These are phyloP conservation scores for Evernia prunastri DNA, from an alignment of 495 filamentous ascomycete species.

Conservation along the genomic window DNA sequence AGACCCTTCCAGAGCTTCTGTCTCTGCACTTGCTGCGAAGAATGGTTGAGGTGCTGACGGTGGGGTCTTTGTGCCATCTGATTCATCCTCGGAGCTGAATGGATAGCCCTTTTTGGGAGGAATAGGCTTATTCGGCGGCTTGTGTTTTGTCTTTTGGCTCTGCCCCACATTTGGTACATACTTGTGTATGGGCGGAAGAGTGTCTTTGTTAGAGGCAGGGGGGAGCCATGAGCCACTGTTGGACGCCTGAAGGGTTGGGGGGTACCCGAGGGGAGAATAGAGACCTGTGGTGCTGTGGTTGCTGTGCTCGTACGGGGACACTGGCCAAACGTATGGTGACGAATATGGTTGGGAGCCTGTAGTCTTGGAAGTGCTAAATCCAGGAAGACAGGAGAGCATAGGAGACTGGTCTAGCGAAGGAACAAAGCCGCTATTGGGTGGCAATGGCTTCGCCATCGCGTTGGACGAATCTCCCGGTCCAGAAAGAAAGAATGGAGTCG, in stretches of 20 bases:
- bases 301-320: conserved; percentile 12
- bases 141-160: conserved; percentile 10
- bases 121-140: conserved; percentile 14
- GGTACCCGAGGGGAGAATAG: not conserved
- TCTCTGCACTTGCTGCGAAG: conserved; percentile 13
- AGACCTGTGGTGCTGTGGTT: conserved; percentile 9
- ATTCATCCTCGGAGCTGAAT: conserved; percentile 19
- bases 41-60: conserved; percentile 12
- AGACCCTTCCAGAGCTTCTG: conserved; percentile 21
- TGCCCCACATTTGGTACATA: not conserved
- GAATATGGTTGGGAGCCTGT: conserved; percentile 1
- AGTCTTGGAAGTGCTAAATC: conserved; percentile 2
- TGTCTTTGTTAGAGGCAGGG: not conserved
- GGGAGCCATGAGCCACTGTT: not conserved
- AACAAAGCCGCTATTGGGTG: not conserved
- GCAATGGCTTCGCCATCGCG: conserved; percentile 2
- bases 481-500: conserved; percentile 3
- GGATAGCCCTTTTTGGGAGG: conserved; percentile 4
- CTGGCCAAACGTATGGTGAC: conserved; percentile 9
- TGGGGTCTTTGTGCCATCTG: conserved; percentile 6
- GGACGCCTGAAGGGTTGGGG: not conserved
- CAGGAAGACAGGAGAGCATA: not conserved
- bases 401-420: not conserved
- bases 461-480: not conserved
- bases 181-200: not conserved